phyloP scores from a whole-genome alignment of 108 stramenopile species.

The Nitzschia inconspicua region DNA sequence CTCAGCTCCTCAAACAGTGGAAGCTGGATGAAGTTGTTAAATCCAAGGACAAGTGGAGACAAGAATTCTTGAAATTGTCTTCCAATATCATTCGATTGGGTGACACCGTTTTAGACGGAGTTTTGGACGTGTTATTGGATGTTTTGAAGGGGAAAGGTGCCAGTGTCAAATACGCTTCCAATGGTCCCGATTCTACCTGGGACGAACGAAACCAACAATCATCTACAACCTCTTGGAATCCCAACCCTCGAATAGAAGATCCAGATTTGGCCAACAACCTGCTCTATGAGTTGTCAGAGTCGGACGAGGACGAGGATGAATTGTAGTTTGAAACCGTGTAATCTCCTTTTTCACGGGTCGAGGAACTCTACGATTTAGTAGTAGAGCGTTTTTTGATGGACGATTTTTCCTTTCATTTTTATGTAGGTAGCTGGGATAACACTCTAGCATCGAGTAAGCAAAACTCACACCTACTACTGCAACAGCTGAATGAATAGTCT shows the following conservation, averaged over 20 bases:
- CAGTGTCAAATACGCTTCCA: not conserved
- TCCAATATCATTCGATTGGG: slow-evolving; percentile 7
- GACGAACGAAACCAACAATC: not conserved
- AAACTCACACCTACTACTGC: too few relatives aligned
- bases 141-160: slow-evolving; percentile 8
- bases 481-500: too few relatives aligned
- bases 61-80: slow-evolving; percentile 2
- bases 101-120: slow-evolving; percentile 15
- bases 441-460: too few relatives aligned
- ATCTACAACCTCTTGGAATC: not conserved
- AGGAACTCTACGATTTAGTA: not conserved
- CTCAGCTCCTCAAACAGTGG: not conserved
- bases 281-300: slow-evolving; percentile 23
- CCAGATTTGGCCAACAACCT: slow-evolving; percentile 19
- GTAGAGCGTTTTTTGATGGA: not conserved
- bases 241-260: slow-evolving; percentile 13
- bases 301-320: slow-evolving; percentile 13
- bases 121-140: slow-evolving; percentile 16
- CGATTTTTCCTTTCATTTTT: not conserved
- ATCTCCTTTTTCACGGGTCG: not conserved
- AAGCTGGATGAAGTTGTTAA: not conserved
- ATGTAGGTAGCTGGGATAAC: not conserved
- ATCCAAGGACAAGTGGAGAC: not conserved
- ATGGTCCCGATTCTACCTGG: not conserved
- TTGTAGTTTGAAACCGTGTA: not conserved